Evolutionary conservation across 1,284 basidiomycete genomes (phyloP), one percentile per base, ranked within the genome.

Genomic region (Phellinidium pouzarii): DNA sequence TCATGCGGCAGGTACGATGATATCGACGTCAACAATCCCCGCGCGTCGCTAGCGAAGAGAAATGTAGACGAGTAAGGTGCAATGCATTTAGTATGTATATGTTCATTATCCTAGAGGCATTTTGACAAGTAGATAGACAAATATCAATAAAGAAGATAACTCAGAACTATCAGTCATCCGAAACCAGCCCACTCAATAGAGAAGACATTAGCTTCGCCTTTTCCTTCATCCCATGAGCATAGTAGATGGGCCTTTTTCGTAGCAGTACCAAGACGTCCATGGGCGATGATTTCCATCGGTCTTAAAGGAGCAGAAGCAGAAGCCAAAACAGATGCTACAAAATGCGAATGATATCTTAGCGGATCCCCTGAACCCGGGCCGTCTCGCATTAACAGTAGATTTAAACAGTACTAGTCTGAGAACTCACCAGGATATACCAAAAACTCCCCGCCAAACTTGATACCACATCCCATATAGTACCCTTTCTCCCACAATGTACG

Each of bases 241-340:
- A 99, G 66, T 26, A 99, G 68, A 65, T 98, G 94, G 0, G 93
- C 84, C 70, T 99, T 99, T 67, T 98, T 99, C 3, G 96, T 98
- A 0, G 91, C 95, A 0, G 96, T 99, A 0, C 95, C 96, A 38
- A 99, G 70, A 27, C 96, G 78, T 3, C 96, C 96, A 65, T 93
- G 94, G 0, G 95, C 94, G 17, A 99, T 87, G 40, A 99, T 79
- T 64, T 96, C 92, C 78, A 94, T 88, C 2, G 94, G 93, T 37
- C 77, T 74, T 50, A 98, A 73, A 0, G 75, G 62, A 8, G 80
- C 68, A 6, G 72, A 65, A 1, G 81, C 78, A 0, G 84, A 80
- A 26, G 85, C 77, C 22, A 91, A 68, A 4, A 95, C 87, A 12
- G 89, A 84, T 7, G 87, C 88, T 9, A 89, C 87, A 64, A 97